Percentiles rank a stretch among this genome's conserved stretches.
Conservation (phyloP, 2,329 filamentous ascomycete genomes). For the Aspergillus caelatus region DNA sequence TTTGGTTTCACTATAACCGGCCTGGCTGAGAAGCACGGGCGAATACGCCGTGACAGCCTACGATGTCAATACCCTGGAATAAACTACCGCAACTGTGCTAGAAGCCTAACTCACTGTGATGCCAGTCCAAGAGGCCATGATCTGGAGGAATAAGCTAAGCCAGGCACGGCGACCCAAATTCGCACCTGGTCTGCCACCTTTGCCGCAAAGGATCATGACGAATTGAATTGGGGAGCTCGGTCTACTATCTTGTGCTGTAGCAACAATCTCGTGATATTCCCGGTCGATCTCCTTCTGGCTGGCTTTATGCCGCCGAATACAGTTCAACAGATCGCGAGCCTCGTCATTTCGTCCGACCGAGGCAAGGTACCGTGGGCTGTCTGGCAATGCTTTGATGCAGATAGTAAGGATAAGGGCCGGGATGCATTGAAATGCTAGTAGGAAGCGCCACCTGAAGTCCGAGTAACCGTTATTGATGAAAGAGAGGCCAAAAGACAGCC, state of each 20-base stretch:
- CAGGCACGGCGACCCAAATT: slow-evolving; percentile 46
- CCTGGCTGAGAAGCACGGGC: slow-evolving; percentile 31
- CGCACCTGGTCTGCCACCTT: slow-evolving; percentile 30
- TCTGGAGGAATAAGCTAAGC: slow-evolving; percentile 50
- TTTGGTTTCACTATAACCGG: slow-evolving; percentile 40
- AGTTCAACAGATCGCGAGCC: slow-evolving; percentile 52
- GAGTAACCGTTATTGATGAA: slow-evolving; percentile 38
- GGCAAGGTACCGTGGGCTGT: slow-evolving; percentile 37
- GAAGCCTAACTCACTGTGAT: slow-evolving; percentile 43
- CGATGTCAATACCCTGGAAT: slow-evolving; percentile 29
- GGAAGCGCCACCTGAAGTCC: slow-evolving; percentile 37
- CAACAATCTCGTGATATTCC: slow-evolving; percentile 41
- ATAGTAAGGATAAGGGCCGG: slow-evolving; percentile 30
- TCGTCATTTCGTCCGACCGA: slow-evolving; percentile 47
- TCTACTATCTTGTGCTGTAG: slow-evolving; percentile 32
- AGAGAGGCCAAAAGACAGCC: slow-evolving; percentile 41
- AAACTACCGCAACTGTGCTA: slow-evolving; percentile 24
- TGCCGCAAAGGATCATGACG: slow-evolving; percentile 40
- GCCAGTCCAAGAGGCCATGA: slow-evolving; percentile 50
- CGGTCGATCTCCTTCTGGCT: slow-evolving; percentile 33
- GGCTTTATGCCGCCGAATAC: slow-evolving; percentile 23
- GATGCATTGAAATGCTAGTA: slow-evolving; percentile 39
- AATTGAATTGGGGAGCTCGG: slow-evolving; percentile 44
- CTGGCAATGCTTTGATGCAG: slow-evolving; percentile 36
- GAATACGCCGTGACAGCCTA: slow-evolving; percentile 43